These are phyloP conservation scores for Tetrapisispora pingtungensis DNA, from an alignment of 805 yeast genomes.

Conservation along the genomic window DNA sequence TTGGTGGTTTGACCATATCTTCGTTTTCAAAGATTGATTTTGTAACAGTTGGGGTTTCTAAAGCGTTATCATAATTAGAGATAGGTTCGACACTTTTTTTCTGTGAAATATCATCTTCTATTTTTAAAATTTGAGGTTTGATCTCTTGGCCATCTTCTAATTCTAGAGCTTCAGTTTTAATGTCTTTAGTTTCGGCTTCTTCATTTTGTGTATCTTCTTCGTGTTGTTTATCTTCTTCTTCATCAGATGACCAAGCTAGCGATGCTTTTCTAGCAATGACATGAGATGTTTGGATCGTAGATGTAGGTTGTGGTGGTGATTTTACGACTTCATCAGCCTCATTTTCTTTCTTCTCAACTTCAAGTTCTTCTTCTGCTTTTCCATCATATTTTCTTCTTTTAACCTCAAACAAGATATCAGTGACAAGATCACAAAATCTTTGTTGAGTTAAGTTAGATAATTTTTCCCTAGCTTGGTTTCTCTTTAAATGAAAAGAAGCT, in stretches of 20 bases:
- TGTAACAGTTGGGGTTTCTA: background rate
- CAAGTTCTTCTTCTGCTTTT: background rate
- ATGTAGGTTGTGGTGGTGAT: slow-evolving; percentile 11
- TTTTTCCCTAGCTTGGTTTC: slow-evolving; percentile 93
- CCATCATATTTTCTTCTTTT: slow-evolving; percentile 57
- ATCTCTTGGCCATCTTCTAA: background rate
- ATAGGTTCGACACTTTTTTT: background rate
- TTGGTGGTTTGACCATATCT: background rate
- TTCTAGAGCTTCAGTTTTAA: background rate
- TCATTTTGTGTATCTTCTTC: too few species aligned
- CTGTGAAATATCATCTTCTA: background rate
- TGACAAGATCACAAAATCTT: slow-evolving; percentile 81
- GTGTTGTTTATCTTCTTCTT: slow-evolving; percentile 16
- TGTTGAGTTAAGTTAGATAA: slow-evolving; percentile 72
- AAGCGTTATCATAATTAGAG: background rate
- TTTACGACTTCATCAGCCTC: slow-evolving; percentile 1
- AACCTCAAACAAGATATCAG: slow-evolving; percentile 80
- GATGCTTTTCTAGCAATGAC: slow-evolving; percentile 81
- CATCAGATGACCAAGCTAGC: slow-evolving; percentile 83
- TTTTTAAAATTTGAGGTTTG: background rate
- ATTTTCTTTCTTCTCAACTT: background rate
- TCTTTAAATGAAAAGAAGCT: slow-evolving; percentile 73
- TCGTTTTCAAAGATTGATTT: background rate
- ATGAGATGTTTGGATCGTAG: slow-evolving; percentile 50
- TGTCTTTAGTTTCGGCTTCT: background rate